Percentiles rank a stretch among this genome's conserved stretches.
phyloP scores from a whole-genome alignment of 139 green algal species.

The Closterium sp. region DNA sequence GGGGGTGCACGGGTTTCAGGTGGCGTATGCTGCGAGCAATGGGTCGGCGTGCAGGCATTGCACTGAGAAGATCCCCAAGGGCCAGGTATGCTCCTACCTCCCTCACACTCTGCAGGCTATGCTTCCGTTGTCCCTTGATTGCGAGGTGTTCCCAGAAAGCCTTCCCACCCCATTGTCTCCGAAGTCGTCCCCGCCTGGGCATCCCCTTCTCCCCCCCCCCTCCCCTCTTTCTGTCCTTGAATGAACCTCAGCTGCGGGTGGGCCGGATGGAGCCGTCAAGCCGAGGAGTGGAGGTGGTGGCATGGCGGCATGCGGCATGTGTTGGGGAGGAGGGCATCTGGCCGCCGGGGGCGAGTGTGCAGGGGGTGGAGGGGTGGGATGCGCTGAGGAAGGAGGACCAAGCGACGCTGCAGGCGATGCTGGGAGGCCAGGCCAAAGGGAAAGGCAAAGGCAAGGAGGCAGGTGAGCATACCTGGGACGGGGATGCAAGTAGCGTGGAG shows the following conservation, averaged over 20 bases:
- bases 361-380: not conserved
- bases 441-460: not conserved
- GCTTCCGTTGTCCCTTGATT: too few relatives aligned
- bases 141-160: not conserved
- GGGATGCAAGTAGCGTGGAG: too few relatives aligned
- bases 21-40: slow-evolving; percentile 45
- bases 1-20: not conserved
- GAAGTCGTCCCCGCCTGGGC: not conserved
- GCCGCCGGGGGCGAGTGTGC: not conserved
- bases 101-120: too few relatives aligned
- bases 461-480: not conserved
- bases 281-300: not conserved
- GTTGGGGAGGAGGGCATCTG: slow-evolving; percentile 18
- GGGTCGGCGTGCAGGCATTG: slow-evolving; percentile 32
- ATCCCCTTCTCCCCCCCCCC: too few relatives aligned
- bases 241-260: slow-evolving; percentile 28
- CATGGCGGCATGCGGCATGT: slow-evolving; percentile 34
- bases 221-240: too few relatives aligned
- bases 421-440: not conserved
- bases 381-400: not conserved
- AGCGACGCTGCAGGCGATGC: not conserved
- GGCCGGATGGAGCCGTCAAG: slow-evolving; percentile 4
- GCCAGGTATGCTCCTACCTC: slow-evolving; percentile 13
- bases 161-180: slow-evolving; percentile 3
- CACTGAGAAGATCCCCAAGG: slow-evolving; percentile 50